phyloP scores from a whole-genome alignment of 805 yeast species.

The Metschnikowia kofuensis region DNA sequence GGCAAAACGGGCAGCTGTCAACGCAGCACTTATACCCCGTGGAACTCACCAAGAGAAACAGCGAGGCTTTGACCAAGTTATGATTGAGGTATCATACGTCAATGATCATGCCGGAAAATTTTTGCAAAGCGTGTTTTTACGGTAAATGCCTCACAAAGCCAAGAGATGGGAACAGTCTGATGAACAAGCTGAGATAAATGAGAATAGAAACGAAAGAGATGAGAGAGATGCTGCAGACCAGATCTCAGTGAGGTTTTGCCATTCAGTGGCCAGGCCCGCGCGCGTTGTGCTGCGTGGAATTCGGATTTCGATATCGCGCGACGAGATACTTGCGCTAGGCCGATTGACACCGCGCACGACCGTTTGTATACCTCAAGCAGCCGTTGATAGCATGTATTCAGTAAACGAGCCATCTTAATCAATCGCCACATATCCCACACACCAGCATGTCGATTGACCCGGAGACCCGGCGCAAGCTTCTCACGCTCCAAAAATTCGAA shows the following conservation, averaged over 20 bases:
- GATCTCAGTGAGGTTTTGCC: too few relatives aligned
- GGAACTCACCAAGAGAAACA: conserved; percentile 17
- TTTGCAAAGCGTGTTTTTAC: too few relatives aligned
- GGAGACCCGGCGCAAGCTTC: conserved; percentile 77
- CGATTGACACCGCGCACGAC: conserved; percentile 4
- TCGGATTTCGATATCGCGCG: too few relatives aligned
- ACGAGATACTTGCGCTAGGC: background rate
- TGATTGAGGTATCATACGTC: background rate
- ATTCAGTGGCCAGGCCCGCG: too few relatives aligned
- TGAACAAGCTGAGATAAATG: too few relatives aligned
- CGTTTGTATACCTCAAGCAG: conserved; percentile 1
- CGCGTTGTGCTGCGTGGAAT: too few relatives aligned
- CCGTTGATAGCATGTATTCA: too few relatives aligned
- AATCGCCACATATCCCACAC: background rate
- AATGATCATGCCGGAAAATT: background rate
- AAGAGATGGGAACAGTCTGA: too few relatives aligned
- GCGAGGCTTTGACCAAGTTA: conserved; percentile 15
- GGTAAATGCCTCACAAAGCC: too few relatives aligned
- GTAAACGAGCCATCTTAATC: too few relatives aligned
- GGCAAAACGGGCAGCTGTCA: conserved; percentile 24
- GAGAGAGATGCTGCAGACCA: too few relatives aligned
- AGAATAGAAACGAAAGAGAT: too few relatives aligned
- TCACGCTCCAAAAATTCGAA: conserved; percentile 75
- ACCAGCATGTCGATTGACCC: conserved; percentile 77
- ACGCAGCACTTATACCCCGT: conserved; percentile 32